These are phyloP conservation scores for Naganishia vaughanmartiniae DNA, from an alignment of 768 basidiomycete species.

Conservation along the genomic window DNA sequence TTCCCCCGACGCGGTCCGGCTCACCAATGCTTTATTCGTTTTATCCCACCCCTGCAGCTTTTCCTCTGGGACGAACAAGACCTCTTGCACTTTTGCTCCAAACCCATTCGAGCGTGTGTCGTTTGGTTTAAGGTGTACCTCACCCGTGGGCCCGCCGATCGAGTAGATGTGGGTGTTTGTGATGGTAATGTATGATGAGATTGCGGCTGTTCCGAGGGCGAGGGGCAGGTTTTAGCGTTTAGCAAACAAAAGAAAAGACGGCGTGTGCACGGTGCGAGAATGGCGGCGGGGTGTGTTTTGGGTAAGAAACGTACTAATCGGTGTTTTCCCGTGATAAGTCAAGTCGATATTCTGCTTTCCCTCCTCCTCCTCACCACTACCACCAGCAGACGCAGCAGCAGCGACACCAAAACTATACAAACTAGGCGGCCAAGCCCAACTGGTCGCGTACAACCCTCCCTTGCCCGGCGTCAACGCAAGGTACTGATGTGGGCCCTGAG, in stretches of 20 bases:
- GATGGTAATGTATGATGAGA: constrained; percentile 42
- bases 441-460: constrained; percentile 39
- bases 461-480: constrained; percentile 34
- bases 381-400: neutral
- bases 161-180: constrained; percentile 36
- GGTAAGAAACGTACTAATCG: constrained; percentile 22
- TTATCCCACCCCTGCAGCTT: constrained; percentile 39
- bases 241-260: too few relatives aligned
- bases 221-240: too few relatives aligned
- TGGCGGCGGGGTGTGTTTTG: too few relatives aligned
- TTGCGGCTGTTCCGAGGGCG: constrained; percentile 41
- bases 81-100: constrained; percentile 39
- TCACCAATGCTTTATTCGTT: constrained; percentile 43
- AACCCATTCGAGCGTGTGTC: constrained; percentile 31
- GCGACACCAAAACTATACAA: constrained; percentile 35
- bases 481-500: constrained; percentile 45
- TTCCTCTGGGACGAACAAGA: constrained; percentile 37
- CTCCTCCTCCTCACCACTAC: neutral
- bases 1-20: too few relatives aligned
- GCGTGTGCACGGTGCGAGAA: too few relatives aligned
- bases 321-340: constrained; percentile 22
- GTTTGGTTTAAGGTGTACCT: constrained; percentile 31
- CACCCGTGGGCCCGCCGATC: constrained; percentile 45
- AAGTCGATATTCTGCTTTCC: constrained; percentile 10
- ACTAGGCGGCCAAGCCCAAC: constrained; percentile 38